Base-by-base conservation (phyloP, 2,329 filamentous ascomycete genomes). In the Neoscytalidium dimidiatum region DNA sequence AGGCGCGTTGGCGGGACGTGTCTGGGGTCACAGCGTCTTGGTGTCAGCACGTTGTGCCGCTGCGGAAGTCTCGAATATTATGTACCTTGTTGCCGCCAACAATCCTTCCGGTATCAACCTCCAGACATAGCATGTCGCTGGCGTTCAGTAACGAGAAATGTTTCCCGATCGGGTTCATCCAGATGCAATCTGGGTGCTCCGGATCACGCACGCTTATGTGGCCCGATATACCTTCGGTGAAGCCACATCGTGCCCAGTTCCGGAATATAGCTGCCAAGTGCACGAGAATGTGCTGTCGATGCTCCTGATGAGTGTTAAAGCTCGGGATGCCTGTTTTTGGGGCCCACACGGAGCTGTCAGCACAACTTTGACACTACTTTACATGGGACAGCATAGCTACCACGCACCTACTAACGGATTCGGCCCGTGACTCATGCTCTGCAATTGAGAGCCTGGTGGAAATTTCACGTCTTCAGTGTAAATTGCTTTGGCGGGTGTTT, bases 171-270 rank as follows among this genome's bases (percentile, higher is more conserved):
- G 76, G 88, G 78, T 86, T 91, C 73, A 89, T 91, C 90, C 90
- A 92, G 76, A 90, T 88, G n/a, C 82, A 81, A 66, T 85, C 79
- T 0, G 79, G 77, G 68, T 85, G 79, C 72, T 90, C 87, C 0
- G 88, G 88, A 72, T 91, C 89, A 11, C 88, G 82, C 1, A 91
- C 85, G 13, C 80, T 84, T 68, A 91, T 91, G 74, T 90, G 88
- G 0, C 89, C 89, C 26, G 82, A 82, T 80, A 90, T 89, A 63
- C 89, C 89, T 75, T 91, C 89, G 0, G 85, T 87, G 75, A 86
- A 90, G 56, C 86, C 87, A 69, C 86, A 83, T 52, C 88, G 83
- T 1, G 87, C 82, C 73, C 89, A 90, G 71, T 89, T 83, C 26
- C 89, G 86, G 75, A 91, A 92, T 4, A 86, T 87, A 3, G 75